Conservation (phyloP, 1,284 basidiomycete species). For the Inonotus obliquus region DNA sequence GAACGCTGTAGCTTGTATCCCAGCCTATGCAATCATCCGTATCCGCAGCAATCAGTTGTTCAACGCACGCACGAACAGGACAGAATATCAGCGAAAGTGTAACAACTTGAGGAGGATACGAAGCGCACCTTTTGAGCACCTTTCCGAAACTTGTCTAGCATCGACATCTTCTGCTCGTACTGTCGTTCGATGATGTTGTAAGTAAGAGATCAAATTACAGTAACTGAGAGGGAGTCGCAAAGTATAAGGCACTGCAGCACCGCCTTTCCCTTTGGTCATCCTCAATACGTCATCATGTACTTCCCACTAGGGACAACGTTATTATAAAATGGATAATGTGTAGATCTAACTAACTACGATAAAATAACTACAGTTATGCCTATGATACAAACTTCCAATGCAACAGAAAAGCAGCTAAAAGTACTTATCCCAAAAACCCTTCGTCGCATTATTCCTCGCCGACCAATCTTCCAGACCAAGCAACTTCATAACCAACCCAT, state of each 20-base stretch:
- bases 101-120: not conserved
- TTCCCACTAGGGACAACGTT: not conserved
- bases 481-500: constrained; percentile 75
- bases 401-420: constrained; percentile 32
- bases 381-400: not conserved
- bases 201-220: not conserved
- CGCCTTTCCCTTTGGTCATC: not conserved
- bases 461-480: constrained; percentile 57
- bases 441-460: constrained; percentile 72
- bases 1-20: constrained; percentile 73
- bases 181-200: not conserved
- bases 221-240: not conserved
- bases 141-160: constrained; percentile 76
- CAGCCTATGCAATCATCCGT: constrained; percentile 40
- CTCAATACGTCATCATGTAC: constrained; percentile 1
- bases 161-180: constrained; percentile 37
- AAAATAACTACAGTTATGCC: not conserved
- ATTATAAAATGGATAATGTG: not conserved
- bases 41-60: not conserved
- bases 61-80: not conserved
- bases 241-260: not conserved
- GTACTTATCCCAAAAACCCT: constrained; percentile 77
- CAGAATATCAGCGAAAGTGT: not conserved
- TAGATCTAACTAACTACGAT: not conserved
- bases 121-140: constrained; percentile 60